Base-by-base conservation (phyloP, 2,329 filamentous ascomycete species). In the Talaromyces atroroseus region DNA sequence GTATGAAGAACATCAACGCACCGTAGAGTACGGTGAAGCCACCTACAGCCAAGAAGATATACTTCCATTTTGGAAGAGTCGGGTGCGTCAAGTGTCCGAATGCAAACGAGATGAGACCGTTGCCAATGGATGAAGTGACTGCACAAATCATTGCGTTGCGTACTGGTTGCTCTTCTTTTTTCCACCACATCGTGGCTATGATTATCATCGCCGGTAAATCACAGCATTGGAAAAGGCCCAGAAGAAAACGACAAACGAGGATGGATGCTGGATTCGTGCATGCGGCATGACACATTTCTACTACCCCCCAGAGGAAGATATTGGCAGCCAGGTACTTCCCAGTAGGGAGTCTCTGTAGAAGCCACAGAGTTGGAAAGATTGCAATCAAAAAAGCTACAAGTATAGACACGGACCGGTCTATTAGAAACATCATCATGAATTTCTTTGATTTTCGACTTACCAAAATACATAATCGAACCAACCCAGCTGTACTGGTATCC, bases 1-100 rank as follows among this genome's bases (percentile, higher is more conserved):
- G 78, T 24, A 52, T 52, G 34, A 69, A 77, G 82, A 64, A 71
- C 77, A 12, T 76, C 68, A 8, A 86, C 81, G 49, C 85, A 86
- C 38, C 36, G 12, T 52, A n/a, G 16, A 14, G 21, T 3, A 42
- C 23, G 48, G 63, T 71, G 2, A 65, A 65, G 14, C 29, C 48
- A 18, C 48, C 48, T 12, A 49, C 29, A 7, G 48, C 26, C 8
- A 71, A 55, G 1, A 66, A 61, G 7, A 66, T 64, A 32, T 64
- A 70, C n/a, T 34, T 46, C 24, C 24, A 46, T 46, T 46, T 46
- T 24, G 44, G 20, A 5, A 46, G 21, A 46, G 16, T 14, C 11
- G 20, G 44, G 21, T 24, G 44, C 11, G 24, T 20, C 24, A 26
- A 23, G 11, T 24, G 44, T 5, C 12, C 20, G 21, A 46, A 24